Base-by-base conservation (phyloP, 139 green algal genomes). In the Diplosphaera chodatii region DNA sequence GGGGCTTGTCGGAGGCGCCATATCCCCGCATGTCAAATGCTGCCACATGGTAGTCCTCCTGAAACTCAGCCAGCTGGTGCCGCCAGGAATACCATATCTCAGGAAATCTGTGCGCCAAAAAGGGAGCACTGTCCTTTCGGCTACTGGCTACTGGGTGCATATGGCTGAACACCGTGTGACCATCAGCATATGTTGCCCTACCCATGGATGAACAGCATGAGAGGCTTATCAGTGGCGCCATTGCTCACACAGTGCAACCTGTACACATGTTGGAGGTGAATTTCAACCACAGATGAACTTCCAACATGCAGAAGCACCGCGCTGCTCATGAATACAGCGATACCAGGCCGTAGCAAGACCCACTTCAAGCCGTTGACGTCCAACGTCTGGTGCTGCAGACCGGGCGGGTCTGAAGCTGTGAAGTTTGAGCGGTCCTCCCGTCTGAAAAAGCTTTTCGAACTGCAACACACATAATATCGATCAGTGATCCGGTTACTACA, bases 11-110 rank as follows among this genome's bases (percentile, higher is more conserved):
- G 37, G 59, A 76, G 34, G 40, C 64, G 64, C 76, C 76, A 64
- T 75, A 87, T 59, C 82, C 82, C 1, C 78, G 63, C 76, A 83
- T 74, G 66, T 87, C 82, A 32, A 87, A 32, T 0, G 82, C 82
- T n/a, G 82, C 76, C 30, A 83, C 76, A 31, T 87, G 78, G 32
- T 74, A 85, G 3, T 77, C 68, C 1, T 68, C 41, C 5, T 41
- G 25, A 32, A 83, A 69, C 2, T 64, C 73, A 21, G 23, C 64
- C 67, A 85, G 66, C 64, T 80, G 71, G 16, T 66, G 41, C 0
- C 82, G 62, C 82, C 82, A 87, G 64, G 48, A 72, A 62, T 85
- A 86, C 79, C 79, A 79, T 56, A 72, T 23, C 25, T 65, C 28
- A 31, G 55, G 8, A 16, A 55, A 65, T 34, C 6, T 67, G 69